Evolutionary conservation across 2,329 filamentous ascomycete species (phyloP).

Genomic region (Diaporthe nobilis): DNA sequence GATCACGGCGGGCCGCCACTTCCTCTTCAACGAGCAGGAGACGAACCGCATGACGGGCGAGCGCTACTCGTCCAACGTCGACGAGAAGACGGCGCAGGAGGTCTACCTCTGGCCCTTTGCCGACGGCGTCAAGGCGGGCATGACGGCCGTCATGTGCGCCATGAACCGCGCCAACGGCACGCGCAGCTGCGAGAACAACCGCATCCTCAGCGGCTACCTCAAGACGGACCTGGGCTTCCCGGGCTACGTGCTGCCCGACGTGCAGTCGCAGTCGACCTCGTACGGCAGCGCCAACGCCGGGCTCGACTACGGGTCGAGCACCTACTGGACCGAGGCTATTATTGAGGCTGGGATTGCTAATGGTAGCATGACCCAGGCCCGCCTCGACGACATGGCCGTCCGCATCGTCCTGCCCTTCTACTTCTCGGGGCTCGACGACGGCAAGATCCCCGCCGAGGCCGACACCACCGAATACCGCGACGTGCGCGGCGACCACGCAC

Average conservation of each 20-base stretch:
- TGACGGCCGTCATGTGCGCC: conserved; percentile 37
- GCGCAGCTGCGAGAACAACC: conserved; percentile 78
- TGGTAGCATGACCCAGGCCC: conserved; percentile 67
- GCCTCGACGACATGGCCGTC: conserved; percentile 69
- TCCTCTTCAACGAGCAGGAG: conserved; percentile 65
- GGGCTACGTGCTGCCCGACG: conserved; percentile 78
- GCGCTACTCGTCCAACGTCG: conserved; percentile 53
- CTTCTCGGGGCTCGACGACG: conserved; percentile 64
- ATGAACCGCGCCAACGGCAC: conserved; percentile 46
- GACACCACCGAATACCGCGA: conserved; percentile 64
- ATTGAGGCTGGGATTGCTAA: conserved; percentile 71
- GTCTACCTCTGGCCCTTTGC: conserved; percentile 60
- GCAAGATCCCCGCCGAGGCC: conserved; percentile 62
- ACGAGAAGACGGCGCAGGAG: conserved; percentile 56
- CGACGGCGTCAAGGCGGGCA: conserved; percentile 12
- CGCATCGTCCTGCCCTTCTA: conserved; percentile 69
- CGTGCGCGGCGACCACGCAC: conserved; percentile 68
- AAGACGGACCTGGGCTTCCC: conserved; percentile 73
- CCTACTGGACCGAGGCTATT: conserved; percentile 58
- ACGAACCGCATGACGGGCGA: conserved; percentile 64
- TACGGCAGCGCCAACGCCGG: conserved; percentile 74
- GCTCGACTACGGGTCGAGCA: conserved; percentile 80
- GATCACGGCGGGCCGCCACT: conserved; percentile 78
- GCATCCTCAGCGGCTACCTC: conserved; percentile 75
- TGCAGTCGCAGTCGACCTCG: conserved; percentile 75